Evolutionary conservation across 2,329 filamentous ascomycete species (phyloP), one percentile per base, ranked within the genome.

Genomic region (Trichoderma cornu-damae): DNA sequence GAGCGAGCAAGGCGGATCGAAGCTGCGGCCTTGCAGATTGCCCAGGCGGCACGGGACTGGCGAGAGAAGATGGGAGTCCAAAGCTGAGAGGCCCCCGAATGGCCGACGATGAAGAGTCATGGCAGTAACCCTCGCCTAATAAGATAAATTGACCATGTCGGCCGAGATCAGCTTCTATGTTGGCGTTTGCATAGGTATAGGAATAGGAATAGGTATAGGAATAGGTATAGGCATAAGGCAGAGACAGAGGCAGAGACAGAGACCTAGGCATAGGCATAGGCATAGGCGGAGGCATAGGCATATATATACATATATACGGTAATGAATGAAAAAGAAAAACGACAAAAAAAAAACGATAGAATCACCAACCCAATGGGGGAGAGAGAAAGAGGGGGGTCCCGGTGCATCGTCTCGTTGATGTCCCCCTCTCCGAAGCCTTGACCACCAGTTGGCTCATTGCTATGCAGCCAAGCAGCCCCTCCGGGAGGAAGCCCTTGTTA

Each of bases 21-120:
- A 34, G 61, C 60, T 12, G 65, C 66, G 4, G 66, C 66, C 4
- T 52, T 64, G 28, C 49, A 65, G 28, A 66, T 66, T 34, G 65
- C 65, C 4, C 61, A 66, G 50, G 63, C 65, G 4, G 66, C 64
- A 12, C 58, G 63, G 12, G 64, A 66, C 38, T 67, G 64, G 66
- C 58, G 64, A 16, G 62, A 64, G 24, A 64, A 60, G 55, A 59
- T 64, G 57, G 50, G 49, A n/a, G 52, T 32, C 37, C 49, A 54
- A 50, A 52, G 47, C 35, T 58, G 35, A 60, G 26, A 32, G 37
- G 38, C 26, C 26, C 18, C 26, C 18, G 42, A 42, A 38, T 26
- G 57, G 32, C 40, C 30, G 38, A 46, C 44, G 40, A 46, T 49
- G 57, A 51, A 14, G 24, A 42, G 20, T 5, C 11, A 35, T 30